Evolutionary conservation across 768 basidiomycete genomes (phyloP), one percentile per base, ranked within the genome.

Genomic region (Pleurotus citrinopileatus): DNA sequence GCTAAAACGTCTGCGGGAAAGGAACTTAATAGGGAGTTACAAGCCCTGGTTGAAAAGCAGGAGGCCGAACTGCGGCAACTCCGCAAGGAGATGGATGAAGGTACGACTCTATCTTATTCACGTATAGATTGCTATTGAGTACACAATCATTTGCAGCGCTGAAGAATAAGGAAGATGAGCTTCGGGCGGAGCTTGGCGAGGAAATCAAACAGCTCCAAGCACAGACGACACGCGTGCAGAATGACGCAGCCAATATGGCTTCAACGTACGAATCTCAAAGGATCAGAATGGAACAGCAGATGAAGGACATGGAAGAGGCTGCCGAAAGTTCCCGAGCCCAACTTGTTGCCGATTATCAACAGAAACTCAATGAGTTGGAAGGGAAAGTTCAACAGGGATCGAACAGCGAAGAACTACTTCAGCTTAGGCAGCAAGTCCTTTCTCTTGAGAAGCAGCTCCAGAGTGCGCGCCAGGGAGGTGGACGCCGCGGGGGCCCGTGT

Each of bases 1-100:
- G 61, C 65, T 2, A 60, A 73, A 25, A 76, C 77, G 9, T 61
- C 62, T 26, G 76, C 76, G 7, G 59, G 29, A 15, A 20, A 37
- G 17, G 59, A 52, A 19, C 50, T 62, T 15, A 52, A 53, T 25
- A 34, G 23, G n/a, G 58, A 56, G 38, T 15, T 56, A 20, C 26
- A 53, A 40, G 28, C 53, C 23, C 46, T 52, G 37, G 37, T 43
- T 3, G 13, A 42, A 29, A 47, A 52, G n/a, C 55, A 56, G 20
- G 26, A 22, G 12, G 37, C 17, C 12, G 55, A 55, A 40, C 34
- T 56, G n/a, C 12, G 26, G 8, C 10, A 26, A 48, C 40, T 58
- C 20, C 38, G 42, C 17, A 38, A 37, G n/a, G 50, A 55, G 32
- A 51, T 56, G 26, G 40, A 42, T 8, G 52, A 44, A 27, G 45